Percentiles rank a stretch among this genome's conserved stretches.
Conservation (phyloP, 176 grass and related monocot species). For the Bolboschoenus planiculmis region DNA sequence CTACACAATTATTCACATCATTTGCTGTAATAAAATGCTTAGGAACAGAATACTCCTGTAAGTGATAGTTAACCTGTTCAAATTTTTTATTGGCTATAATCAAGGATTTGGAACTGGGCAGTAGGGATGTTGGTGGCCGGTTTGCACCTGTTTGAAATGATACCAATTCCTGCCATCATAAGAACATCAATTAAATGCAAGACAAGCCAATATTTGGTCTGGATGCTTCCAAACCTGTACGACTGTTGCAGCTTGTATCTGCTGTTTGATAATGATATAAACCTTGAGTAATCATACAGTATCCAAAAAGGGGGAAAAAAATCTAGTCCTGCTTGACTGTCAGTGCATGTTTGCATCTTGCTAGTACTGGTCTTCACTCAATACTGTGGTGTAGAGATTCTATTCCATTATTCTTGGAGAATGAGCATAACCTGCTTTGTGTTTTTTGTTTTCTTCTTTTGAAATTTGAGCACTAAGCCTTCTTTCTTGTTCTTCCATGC, state of each 20-base stretch:
- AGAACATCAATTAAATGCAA: background rate
- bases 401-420: background rate
- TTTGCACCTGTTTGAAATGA: background rate
- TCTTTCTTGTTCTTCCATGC: background rate
- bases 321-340: background rate
- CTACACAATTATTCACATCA: constrained; percentile 9
- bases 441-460: background rate
- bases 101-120: background rate
- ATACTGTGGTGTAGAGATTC: background rate
- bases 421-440: background rate
- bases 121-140: background rate
- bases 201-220: background rate
- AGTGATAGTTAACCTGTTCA: background rate
- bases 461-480: background rate
- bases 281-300: background rate
- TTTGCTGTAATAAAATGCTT: background rate
- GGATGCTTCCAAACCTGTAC: background rate
- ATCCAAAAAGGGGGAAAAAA: background rate
- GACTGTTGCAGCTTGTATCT: background rate
- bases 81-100: background rate
- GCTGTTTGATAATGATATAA: background rate
- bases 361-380: constrained; percentile 9
- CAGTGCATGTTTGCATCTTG: background rate
- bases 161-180: background rate
- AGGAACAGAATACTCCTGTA: background rate